Evolutionary conservation across 352 stramenopile genomes (phyloP), one percentile per base, ranked within the genome.

Genomic region (Pythium utonaiense): DNA sequence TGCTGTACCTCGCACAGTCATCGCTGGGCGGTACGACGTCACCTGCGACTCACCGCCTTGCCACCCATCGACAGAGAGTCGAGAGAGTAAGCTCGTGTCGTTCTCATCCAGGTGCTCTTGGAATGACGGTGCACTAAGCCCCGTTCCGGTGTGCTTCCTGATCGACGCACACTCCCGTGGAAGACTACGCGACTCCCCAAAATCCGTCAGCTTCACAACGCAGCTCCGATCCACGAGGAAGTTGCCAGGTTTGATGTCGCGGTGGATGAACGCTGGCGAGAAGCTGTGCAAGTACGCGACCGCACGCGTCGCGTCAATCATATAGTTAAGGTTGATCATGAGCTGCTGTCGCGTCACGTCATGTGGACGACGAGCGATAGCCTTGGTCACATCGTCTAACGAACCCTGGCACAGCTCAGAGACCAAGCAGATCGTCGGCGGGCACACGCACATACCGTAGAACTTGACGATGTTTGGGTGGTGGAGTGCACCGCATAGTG

Each of bases 391-490:
- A 14, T 85, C 70, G 2, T 77, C 65, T 6, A 95, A 60, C 14
- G 69, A 86, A 7, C 83, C 83, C 34, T 81, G 71, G 54, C 86
- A 94, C 4, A 92, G 70, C 63, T 95, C 86, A 2, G 77, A 87
- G 1, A 93, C 77, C 1, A 93, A 50, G 33, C 79, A 90, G 30
- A 93, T 84, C 12, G 81, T 89, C 1, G 83, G 80, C 13, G 82
- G 82, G 19, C 70, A 87, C 14, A 94, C 77, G 49, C 85, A 95
- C 77, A 95, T 88, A 22, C 83, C 85, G 45, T 89, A 88, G 64
- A 95, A 95, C 55, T 74, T 80, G 58, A 91, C 77, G 42, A 95
- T 83, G 61, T 95, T 95, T 1, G 85, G 80, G 51, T 93, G 83
- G 33, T 84, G 66, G 5, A 93, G 67, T 16, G 80, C 72, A 7